A percentile compares a stretch with the other conserved stretches of the same genome.
phyloP scores from a whole-genome alignment of 2,329 filamentous ascomycete species.

The Pseudogymnoascus verrucosus region DNA sequence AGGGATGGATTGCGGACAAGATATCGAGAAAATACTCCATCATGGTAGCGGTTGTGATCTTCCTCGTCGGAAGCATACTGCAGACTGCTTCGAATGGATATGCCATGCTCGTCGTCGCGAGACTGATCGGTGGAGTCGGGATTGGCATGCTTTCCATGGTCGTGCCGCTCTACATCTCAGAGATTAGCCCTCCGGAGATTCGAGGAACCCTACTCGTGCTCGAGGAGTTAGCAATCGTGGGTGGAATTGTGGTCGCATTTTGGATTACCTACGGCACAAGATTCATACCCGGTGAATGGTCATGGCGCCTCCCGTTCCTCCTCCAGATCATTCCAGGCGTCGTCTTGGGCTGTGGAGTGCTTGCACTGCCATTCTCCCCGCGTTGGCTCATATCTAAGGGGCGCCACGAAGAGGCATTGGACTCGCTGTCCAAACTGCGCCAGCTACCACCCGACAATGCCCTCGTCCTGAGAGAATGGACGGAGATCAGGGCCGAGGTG shows the following conservation, averaged over 20 bases:
- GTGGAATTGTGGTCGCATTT: constrained; percentile 36
- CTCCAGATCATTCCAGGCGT: constrained; percentile 23
- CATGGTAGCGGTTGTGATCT: constrained; percentile 41
- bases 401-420: constrained; percentile 40
- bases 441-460: constrained; percentile 39
- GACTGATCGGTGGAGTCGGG: constrained; percentile 42
- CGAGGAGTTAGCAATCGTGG: constrained; percentile 32
- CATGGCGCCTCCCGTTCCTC: constrained; percentile 29
- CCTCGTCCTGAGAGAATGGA: constrained; percentile 42
- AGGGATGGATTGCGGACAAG: constrained; percentile 43
- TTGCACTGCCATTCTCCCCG: constrained; percentile 46
- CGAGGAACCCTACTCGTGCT: constrained; percentile 16
- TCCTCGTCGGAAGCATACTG: constrained; percentile 40
- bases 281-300: constrained; percentile 25
- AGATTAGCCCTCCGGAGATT: constrained; percentile 37
- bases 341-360: constrained; percentile 31
- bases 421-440: constrained; percentile 40
- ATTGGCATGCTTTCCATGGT: constrained; percentile 44
- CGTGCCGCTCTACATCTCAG: constrained; percentile 44
- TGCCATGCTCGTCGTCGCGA: constrained; percentile 41
- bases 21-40: constrained; percentile 45
- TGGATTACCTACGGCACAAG: constrained; percentile 37
- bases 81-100: constrained; percentile 44
- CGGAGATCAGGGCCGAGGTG: constrained; percentile 45
- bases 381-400: constrained; percentile 43